Evolutionary conservation across 1,284 basidiomycete species (phyloP), one percentile per base, ranked within the genome.

Genomic region (Moesziomyces sp.): DNA sequence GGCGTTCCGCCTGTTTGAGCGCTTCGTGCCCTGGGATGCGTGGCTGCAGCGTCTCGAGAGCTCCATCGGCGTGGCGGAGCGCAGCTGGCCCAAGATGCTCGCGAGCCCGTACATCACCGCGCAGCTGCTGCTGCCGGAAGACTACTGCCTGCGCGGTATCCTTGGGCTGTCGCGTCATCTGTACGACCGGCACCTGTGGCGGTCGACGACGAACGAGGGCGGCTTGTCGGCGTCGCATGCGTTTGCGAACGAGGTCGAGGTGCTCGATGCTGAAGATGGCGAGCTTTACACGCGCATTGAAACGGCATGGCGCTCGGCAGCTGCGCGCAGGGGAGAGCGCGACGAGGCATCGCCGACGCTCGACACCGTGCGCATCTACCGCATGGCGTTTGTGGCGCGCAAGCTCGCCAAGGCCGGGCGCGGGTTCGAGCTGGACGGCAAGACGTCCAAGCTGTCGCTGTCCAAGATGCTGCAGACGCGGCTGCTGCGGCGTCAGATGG

Each of bases 121-220:
- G 9, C 90, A 88, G 57, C 86, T 88, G 14, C 92, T 94, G 0
- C 86, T 99, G 3, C 89, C 92, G 0, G 97, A 99, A 84, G 97
- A 99, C 83, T 97, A 94, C 93, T 93, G 92, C 77, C 85, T 98
- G 66, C 89, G 95, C 33, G 97, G 97, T 4, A 92, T 95, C 89
- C 92, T 65, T 5, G 71, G 71, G 10, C 44, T 74, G 9, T 65
- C 65, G 14, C 65, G 65, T 8, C 71, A 74, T 16, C 50, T 68
- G 8, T 74, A 58, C 55, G 71, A 69, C 50, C 60, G 71, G 14
- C 57, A 48, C 7, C 50, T 74, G 3, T 69, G 61, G 65, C 60
- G 55, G 1, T 54, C 46, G 16, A 54, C 62, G 23, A 19, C 60
- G 13, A 55, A 56, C n/a, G 65, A 59, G 7, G 56, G 49, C 30